Percentiles rank a stretch among this genome's conserved stretches.
Conservation (phyloP, 768 basidiomycete genomes). For the Russula foetens region DNA sequence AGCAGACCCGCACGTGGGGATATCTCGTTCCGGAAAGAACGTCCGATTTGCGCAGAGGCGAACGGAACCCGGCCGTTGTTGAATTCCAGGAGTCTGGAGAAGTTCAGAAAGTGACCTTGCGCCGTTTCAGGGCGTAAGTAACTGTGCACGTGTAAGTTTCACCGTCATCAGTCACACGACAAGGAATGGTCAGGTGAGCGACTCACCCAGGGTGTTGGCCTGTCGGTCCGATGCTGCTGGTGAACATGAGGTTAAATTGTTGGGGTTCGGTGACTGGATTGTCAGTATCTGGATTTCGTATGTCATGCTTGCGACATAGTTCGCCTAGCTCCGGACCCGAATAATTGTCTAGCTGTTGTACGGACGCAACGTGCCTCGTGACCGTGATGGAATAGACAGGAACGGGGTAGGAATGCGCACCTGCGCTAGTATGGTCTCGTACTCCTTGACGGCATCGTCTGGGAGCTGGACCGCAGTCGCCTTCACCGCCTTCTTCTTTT, state of each 20-base stretch:
- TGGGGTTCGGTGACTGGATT: conserved; percentile 92
- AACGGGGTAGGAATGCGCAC: conserved; percentile 35
- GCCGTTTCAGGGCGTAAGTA: conserved; percentile 97
- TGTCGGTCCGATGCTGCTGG: conserved; percentile 93
- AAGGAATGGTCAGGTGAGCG: background rate
- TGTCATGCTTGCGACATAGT: conserved; percentile 69
- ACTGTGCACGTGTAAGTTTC: conserved; percentile 34
- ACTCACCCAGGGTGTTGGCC: conserved; percentile 90
- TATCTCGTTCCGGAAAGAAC: conserved; percentile 96
- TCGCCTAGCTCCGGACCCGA: conserved; percentile 83
- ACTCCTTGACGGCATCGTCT: conserved; percentile 67
- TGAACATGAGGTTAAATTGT: conserved; percentile 98
- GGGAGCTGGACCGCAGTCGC: conserved; percentile 58
- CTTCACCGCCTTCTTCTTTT: conserved; percentile 79
- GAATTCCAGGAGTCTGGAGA: conserved; percentile 92
- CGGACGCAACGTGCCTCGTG: conserved; percentile 6
- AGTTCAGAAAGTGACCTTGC: conserved; percentile 98
- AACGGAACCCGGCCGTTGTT: conserved; percentile 96
- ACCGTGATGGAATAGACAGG: conserved; percentile 4
- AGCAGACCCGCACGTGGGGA: conserved; percentile 93
- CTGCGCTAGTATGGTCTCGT: conserved; percentile 82
- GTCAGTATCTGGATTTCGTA: conserved; percentile 85
- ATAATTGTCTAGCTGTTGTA: conserved; percentile 86
- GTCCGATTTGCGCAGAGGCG: conserved; percentile 94
- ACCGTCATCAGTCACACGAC: background rate